Percentiles rank a stretch among this genome's conserved stretches.
Evolutionary conservation across 306 rosid species (phyloP).

Genomic region (Lathyrus aphaca): DNA sequence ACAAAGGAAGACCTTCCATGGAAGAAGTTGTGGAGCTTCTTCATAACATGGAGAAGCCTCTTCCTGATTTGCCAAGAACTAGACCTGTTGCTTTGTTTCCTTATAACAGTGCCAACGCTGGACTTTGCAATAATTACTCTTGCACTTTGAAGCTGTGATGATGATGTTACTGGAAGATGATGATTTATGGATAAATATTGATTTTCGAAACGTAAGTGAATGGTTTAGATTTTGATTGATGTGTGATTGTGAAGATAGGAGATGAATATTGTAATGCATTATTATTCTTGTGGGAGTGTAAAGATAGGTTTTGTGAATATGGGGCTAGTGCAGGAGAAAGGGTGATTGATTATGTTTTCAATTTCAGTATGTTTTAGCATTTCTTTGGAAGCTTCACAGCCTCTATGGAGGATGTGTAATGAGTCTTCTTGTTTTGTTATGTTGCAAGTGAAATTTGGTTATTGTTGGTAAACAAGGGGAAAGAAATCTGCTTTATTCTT

Average conservation of each 20-base stretch:
- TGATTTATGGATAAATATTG: neutral
- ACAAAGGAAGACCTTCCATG: constrained; percentile 71
- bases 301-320: constrained; percentile 27
- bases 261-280: constrained; percentile 15
- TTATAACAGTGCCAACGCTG: constrained; percentile 61
- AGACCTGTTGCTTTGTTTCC: constrained; percentile 75
- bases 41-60: constrained; percentile 51
- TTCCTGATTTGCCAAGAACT: constrained; percentile 68
- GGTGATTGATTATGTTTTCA: constrained; percentile 16
- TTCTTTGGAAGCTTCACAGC: constrained; percentile 19
- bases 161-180: neutral
- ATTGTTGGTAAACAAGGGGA: neutral
- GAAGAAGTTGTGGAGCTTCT: constrained; percentile 71
- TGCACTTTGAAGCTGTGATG: constrained; percentile 50
- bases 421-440: constrained; percentile 14
- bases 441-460: constrained; percentile 15
- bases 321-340: constrained; percentile 10
- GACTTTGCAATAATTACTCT: constrained; percentile 69
- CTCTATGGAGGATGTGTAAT: constrained; percentile 6
- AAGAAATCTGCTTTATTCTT: neutral
- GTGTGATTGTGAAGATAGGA: constrained; percentile 9
- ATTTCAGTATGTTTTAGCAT: neutral
- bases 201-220: neutral
- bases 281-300: constrained; percentile 15
- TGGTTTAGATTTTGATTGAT: constrained; percentile 20